Base-by-base conservation (phyloP, 176 grass and related monocot species). In the Eragrostis curvula region DNA sequence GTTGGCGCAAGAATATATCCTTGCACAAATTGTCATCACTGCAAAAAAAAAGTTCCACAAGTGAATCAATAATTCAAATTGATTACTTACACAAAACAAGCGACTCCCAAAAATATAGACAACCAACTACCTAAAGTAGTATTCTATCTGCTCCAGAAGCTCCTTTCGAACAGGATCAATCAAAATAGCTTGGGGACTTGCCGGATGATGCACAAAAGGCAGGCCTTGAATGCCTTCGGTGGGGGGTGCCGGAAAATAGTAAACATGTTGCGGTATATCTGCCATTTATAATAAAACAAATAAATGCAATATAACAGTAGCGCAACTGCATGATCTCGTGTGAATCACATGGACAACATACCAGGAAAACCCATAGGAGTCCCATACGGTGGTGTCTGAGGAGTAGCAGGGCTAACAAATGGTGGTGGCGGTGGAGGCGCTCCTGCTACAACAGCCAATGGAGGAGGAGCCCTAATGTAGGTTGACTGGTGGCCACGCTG, bases 11-110 rank as follows among this genome's bases (percentile, higher is more conserved):
- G 73, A 28, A 99, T 80, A 66, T 70, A 73, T 99, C 96, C 79
- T 88, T 99, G 75, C 96, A 96, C 81, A 99, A 81, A 92, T 99
- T 99, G 25, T 87, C 93, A 62, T 76, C 42, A 36, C 96, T 99
- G 85, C 52, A 87, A 83, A 87, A 83, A 87, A 83, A 89, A 79
- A 16, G 27, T 48, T 62, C 24, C 69, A 92, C 32, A 42, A 32
- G 20, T 21, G 25, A 8, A 83, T 88, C 39, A 74, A 45, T 17
- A 78, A 62, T 61, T 28, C 27, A 9, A 36, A 60, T 20, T 83
- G 42, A 59, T 10, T 5, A 8, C 20, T 66, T 21, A 50, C 32
- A 42, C 20, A 43, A 17, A 65, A 36, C 4, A 80, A 85, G 27
- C 25, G 50, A 47, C 23, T 24, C 29, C 25, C 6, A 20, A 7